Evolutionary conservation across 495 filamentous ascomycete species (phyloP).

Genomic region (Talaromyces stipitatus): DNA sequence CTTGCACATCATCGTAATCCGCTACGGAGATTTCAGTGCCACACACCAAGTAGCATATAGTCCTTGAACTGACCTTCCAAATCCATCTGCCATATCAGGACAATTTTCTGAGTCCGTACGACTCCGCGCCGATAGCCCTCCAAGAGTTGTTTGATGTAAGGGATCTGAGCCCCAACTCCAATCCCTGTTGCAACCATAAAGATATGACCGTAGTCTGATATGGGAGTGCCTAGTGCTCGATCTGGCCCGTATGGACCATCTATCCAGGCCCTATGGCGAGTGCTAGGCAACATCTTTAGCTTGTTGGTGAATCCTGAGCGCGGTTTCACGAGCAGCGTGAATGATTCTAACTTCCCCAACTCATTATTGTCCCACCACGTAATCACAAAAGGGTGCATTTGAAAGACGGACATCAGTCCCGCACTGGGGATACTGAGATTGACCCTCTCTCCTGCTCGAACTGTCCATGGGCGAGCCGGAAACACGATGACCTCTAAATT

Average conservation of each 20-base stretch:
- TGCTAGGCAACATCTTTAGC: constrained; percentile 10
- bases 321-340: constrained; percentile 20
- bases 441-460: constrained; percentile 21
- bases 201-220: constrained; percentile 25
- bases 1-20: constrained; percentile 12
- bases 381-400: constrained; percentile 24
- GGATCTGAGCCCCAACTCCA: constrained; percentile 27
- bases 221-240: neutral
- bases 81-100: constrained; percentile 24
- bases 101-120: constrained; percentile 21
- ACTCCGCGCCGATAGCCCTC: constrained; percentile 18
- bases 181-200: constrained; percentile 29
- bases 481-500: constrained; percentile 7
- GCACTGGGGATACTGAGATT: constrained; percentile 18
- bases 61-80: constrained; percentile 6
- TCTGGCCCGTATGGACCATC: constrained; percentile 28
- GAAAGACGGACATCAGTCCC: constrained; percentile 18
- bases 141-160: constrained; percentile 29
- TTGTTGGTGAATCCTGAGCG: constrained; percentile 23
- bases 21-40: neutral
- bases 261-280: constrained; percentile 18
- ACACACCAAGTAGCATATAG: constrained; percentile 2
- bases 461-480: constrained; percentile 19
- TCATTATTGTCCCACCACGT: constrained; percentile 23
- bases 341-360: constrained; percentile 12